phyloP scores from a whole-genome alignment of 805 yeast genomes.

The Saccharomycopsis babjevae region DNA sequence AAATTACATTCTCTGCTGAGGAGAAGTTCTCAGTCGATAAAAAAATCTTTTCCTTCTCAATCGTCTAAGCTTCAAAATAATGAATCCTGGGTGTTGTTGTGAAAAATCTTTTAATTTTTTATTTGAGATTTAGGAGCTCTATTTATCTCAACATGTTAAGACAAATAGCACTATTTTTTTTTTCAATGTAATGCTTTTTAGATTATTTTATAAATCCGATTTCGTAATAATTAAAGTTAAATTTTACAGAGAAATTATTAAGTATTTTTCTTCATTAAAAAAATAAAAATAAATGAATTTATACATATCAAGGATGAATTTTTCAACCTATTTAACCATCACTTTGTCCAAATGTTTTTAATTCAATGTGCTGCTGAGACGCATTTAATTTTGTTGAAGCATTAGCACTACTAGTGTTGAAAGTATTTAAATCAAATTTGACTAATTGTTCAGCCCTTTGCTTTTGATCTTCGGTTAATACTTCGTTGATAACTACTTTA shows the following conservation, averaged over 20 bases:
- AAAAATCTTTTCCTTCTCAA: neutral
- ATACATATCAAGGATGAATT: too few species aligned
- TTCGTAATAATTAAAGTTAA: neutral
- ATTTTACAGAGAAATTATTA: neutral
- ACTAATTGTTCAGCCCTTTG: conserved; percentile 20
- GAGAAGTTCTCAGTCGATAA: neutral
- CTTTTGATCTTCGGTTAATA: conserved; percentile 31
- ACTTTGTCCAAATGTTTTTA: conserved; percentile 12
- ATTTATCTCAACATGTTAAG: neutral
- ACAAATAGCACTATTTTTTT: neutral
- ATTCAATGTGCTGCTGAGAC: conserved; percentile 10
- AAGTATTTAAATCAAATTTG: conserved; percentile 11
- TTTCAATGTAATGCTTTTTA: neutral
- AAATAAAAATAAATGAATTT: neutral
- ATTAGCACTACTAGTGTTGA: conserved; percentile 1
- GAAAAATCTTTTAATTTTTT: neutral
- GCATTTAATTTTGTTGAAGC: neutral
- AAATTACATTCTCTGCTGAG: neutral
- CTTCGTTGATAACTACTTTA: conserved; percentile 34
- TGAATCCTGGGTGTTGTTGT: neutral
- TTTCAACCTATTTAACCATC: neutral
- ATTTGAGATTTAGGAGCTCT: neutral
- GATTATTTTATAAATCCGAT: neutral
- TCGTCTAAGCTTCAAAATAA: neutral
- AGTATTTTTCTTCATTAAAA: neutral